Conservation (phyloP, 2,329 filamentous ascomycete species). For the Fusarium scirpi region DNA sequence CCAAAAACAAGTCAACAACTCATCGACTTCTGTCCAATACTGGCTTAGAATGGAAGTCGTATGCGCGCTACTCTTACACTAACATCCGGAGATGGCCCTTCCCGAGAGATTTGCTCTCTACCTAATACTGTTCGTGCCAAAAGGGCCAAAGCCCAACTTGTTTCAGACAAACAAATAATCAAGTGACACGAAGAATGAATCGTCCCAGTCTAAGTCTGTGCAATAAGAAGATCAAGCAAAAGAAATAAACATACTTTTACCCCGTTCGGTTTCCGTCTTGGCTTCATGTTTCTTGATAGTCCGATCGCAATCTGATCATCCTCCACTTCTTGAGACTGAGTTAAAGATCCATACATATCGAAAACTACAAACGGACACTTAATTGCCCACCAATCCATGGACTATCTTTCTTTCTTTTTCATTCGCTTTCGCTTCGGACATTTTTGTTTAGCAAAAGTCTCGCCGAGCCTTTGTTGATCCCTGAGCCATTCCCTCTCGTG, state of each 20-base stretch:
- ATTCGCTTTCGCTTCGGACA: conserved; percentile 30
- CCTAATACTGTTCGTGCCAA: not conserved
- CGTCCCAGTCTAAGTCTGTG: not conserved
- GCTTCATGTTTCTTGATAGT: not conserved
- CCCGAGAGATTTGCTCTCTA: conserved; percentile 45
- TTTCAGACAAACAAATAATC: conserved; percentile 45
- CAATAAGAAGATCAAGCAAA: not conserved
- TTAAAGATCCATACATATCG: not conserved
- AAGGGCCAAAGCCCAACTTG: conserved; percentile 27
- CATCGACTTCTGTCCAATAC: not conserved
- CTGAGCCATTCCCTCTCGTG: conserved; percentile 16
- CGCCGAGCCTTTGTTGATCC: conserved; percentile 12
- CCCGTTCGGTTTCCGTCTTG: not conserved
- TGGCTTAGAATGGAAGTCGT: conserved; percentile 3
- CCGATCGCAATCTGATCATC: not conserved
- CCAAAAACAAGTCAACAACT: not conserved
- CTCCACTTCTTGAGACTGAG: not conserved
- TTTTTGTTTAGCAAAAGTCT: conserved; percentile 23
- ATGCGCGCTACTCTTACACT: conserved; percentile 35
- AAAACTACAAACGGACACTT: not conserved
- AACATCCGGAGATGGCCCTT: conserved; percentile 50
- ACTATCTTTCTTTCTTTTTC: not conserved
- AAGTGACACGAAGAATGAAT: conserved; percentile 17
- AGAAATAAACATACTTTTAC: not conserved
- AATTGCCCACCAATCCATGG: not conserved